Base-by-base conservation (phyloP, 31 red algal genomes). In the Pterothamnion heteromorphum region DNA sequence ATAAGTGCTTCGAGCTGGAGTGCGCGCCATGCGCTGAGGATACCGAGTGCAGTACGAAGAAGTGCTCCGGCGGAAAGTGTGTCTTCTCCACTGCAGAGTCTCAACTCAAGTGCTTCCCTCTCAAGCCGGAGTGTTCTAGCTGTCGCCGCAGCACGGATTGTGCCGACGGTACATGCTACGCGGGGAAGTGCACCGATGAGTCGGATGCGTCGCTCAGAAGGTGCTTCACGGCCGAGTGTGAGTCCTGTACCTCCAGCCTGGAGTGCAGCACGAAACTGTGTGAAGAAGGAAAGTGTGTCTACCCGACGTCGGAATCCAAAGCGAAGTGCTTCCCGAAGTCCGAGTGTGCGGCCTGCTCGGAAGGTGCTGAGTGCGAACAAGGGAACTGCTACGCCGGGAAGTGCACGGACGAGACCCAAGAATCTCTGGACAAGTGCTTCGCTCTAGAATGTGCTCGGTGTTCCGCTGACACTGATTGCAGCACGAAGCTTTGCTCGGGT, bases 371-470 rank as follows among this genome's bases (percentile, higher is more conserved):
- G 3, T 92, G 91, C 51, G 44, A 24, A 5, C 74, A 82, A 27
- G 80, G 91, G 31, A 92, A 92, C 22, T 92, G 91, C 80, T 92
- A 80, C 80, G 91, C 80, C 31, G 21, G 32, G 5, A 84, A 86
- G 80, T 92, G 91, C 32, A 85, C 80, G 2, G 74, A 92, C 39
- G 80, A 43, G 1, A 64, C 80, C 3, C 22, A 92, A 21, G 91
- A 76, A 1, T 92, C 91, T 22, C 28, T 92, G 91, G 51, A 84
- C 44, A 86, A 51, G 24, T 92, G 91, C 80, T 92, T 92, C 28
- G 44, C 44, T 28, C 39, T 43, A 3, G 91, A 92, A n/a, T 92
- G 91, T 23, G 74, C 24, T 4, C 30, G 27, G 18, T 92, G 91
- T 43, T 9, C 33, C 0, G 44, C 36, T 2, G 80, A 86, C 24